Evolutionary conservation across 176 grass and related monocot species (phyloP).

Genomic region (Panicum miliaceum): DNA sequence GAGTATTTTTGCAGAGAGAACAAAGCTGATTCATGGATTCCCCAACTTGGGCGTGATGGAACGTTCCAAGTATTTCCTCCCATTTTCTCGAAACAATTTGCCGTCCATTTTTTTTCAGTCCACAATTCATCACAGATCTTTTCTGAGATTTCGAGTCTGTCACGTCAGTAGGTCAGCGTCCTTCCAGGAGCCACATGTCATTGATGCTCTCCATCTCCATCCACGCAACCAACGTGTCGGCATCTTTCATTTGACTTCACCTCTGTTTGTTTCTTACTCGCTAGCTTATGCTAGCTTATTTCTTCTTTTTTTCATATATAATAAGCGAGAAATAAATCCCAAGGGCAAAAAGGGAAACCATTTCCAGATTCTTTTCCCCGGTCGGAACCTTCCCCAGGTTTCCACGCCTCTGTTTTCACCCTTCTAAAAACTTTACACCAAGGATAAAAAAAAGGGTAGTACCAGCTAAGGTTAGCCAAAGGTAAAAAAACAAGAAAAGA

Average conservation of each 20-base stretch:
- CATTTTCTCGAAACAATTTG: too few relatives aligned
- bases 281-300: neutral
- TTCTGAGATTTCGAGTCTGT: neutral
- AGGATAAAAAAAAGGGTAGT: constrained; percentile 54
- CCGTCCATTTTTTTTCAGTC: neutral
- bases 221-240: constrained; percentile 16
- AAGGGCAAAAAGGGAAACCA: neutral
- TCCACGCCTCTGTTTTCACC: constrained; percentile 7
- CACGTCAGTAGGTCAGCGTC: constrained; percentile 35
- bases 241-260: neutral
- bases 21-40: neutral
- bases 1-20: too few relatives aligned
- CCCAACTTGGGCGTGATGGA: neutral
- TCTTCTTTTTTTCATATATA: neutral
- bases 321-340: neutral
- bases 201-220: neutral
- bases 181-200: neutral
- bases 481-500: neutral
- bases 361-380: constrained; percentile 3
- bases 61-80: constrained; percentile 3
- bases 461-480: constrained; percentile 54
- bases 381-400: constrained; percentile 2
- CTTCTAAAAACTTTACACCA: constrained; percentile 55
- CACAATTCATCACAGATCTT: neutral
- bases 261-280: neutral